Conservation (phyloP, 257 asterid species). For the Fraxinus anomala region DNA sequence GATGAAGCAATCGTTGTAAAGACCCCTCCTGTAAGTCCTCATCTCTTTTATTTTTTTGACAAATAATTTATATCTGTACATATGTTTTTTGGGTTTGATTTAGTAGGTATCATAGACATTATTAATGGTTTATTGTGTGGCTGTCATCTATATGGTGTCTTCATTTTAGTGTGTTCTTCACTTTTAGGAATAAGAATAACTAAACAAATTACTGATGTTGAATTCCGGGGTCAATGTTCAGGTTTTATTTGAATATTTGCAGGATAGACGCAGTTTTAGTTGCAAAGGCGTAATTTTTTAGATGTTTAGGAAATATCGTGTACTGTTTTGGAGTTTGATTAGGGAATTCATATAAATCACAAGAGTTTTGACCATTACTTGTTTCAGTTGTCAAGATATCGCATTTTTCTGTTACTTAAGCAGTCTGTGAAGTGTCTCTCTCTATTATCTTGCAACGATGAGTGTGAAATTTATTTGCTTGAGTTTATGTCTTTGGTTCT, state of each 20-base stretch:
- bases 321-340: conserved; percentile 6
- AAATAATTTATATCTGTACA: conserved; percentile 17
- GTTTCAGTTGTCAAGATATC: conserved; percentile 19
- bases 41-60: background rate
- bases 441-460: conserved; percentile 9
- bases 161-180: conserved; percentile 5
- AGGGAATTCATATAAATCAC: background rate
- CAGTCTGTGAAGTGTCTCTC: conserved; percentile 18
- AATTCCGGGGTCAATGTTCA: conserved; percentile 18
- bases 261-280: conserved; percentile 18
- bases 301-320: conserved; percentile 1
- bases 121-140: background rate
- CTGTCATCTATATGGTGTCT: background rate
- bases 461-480: conserved; percentile 9
- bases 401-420: conserved; percentile 24
- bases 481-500: conserved; percentile 10
- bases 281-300: conserved; percentile 11
- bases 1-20: conserved; percentile 62
- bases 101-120: conserved; percentile 8
- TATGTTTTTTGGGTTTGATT: conserved; percentile 15
- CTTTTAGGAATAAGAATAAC: conserved; percentile 7
- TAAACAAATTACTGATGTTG: conserved; percentile 6
- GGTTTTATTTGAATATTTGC: conserved; percentile 12
- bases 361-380: conserved; percentile 1
- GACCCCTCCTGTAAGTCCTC: conserved; percentile 67